Base-by-base conservation (phyloP, 2,329 filamentous ascomycete species). In the Penicillium sp. region DNA sequence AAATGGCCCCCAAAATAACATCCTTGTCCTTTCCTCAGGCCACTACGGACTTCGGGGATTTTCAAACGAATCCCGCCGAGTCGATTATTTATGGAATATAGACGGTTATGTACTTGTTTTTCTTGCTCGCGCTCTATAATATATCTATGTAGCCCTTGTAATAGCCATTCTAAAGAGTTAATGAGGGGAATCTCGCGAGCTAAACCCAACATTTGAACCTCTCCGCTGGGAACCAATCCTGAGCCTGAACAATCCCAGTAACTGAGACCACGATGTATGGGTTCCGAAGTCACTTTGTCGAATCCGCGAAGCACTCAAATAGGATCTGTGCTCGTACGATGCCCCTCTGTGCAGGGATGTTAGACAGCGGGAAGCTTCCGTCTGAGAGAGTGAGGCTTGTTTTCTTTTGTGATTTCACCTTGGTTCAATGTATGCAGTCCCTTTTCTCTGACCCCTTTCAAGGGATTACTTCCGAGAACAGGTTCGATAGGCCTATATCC, bases 241-340 rank as follows among this genome's bases (percentile, higher is more conserved):
- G 15, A n/a, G n/a, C n/a, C n/a, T n/a, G n/a, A n/a, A n/a, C n/a
- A n/a, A n/a, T n/a, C n/a, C n/a, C n/a, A n/a, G n/a, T n/a, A n/a
- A n/a, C n/a, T n/a, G n/a, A 76, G 43, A 62, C 76, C 74, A 33
- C 71, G 63, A 6, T 73, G 63, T 23, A 63, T 76, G 33, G 75
- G 62, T 4, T 66, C 63, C 1, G 86, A 68, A 10, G 64, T 63
- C 1, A 81, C 63, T 70, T 85, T 85, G 3, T 81, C 77, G 56
- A 86, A 86, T 49, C 74, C 81, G 62, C 82, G 75, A 7, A 84
- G 76, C 63, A 81, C 77, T 68, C 62, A 69, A 2, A 67, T 62
- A 1, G 33, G 33, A 35, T 17, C 33, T 17, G 33, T 35, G 15
- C 33, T 35, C 15, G 17, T 35, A 35, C 33, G 15, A 17, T 33